Evolutionary conservation across 192 early-diverging fungal species (phyloP).

Genomic region (Backusella liffmaniae): DNA sequence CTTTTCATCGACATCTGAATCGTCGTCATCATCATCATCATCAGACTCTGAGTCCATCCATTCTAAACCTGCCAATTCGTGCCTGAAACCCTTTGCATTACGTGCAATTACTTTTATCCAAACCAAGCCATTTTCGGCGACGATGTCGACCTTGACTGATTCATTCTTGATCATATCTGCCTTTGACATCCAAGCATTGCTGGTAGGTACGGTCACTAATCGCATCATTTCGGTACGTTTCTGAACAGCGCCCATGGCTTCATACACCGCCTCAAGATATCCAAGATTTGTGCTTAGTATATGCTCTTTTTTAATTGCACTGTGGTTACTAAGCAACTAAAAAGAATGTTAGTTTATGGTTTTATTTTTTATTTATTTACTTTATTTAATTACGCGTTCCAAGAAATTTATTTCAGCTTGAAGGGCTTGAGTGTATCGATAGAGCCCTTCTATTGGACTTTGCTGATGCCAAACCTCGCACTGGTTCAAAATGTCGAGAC

Average conservation of each 20-base stretch:
- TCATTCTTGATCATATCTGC: conserved; percentile 14
- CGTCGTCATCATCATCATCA: conserved; percentile 15
- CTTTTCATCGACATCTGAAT: not conserved
- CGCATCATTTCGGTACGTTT: conserved; percentile 17
- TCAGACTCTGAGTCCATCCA: conserved; percentile 33
- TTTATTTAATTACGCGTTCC: conserved; percentile 19
- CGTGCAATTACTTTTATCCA: conserved; percentile 54
- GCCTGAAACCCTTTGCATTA: conserved; percentile 44
- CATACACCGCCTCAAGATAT: conserved; percentile 38
- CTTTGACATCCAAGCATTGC: conserved; percentile 14
- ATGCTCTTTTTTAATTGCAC: conserved; percentile 23
- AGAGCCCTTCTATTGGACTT: conserved; percentile 24
- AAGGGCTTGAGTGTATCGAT: conserved; percentile 25
- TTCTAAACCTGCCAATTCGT: conserved; percentile 49
- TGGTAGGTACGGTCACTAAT: conserved; percentile 7
- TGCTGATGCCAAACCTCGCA: conserved; percentile 13
- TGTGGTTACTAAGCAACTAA: conserved; percentile 25
- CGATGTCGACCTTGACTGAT: conserved; percentile 44
- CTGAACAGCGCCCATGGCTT: conserved; percentile 10
- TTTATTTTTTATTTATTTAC: not conserved
- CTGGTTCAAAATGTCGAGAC: not conserved
- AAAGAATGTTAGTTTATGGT: not conserved
- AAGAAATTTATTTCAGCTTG: conserved; percentile 31
- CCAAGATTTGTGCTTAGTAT: conserved; percentile 33
- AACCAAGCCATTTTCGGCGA: conserved; percentile 44